Conservation (phyloP, 2,329 filamentous ascomycete genomes). For the Colletotrichum sp. region DNA sequence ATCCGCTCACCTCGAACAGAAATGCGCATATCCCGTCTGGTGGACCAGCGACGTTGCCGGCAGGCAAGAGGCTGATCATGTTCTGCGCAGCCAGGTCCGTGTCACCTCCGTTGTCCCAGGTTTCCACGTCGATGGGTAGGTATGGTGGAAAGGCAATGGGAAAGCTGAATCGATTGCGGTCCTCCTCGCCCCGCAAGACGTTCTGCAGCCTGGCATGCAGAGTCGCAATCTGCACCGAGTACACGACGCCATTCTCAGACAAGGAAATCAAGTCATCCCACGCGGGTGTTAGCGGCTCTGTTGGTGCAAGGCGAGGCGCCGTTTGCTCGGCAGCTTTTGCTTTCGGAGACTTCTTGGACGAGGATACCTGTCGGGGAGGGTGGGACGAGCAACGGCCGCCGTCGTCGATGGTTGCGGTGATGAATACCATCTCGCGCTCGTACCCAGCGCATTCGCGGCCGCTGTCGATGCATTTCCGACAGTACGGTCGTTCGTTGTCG, state of each 20-base stretch:
- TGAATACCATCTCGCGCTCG: constrained; percentile 67
- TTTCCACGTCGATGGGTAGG: constrained; percentile 40
- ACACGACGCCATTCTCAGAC: constrained; percentile 39
- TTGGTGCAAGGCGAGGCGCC: constrained; percentile 34
- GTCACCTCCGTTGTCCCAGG: constrained; percentile 36
- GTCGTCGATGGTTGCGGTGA: constrained; percentile 61
- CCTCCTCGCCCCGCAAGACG: constrained; percentile 32
- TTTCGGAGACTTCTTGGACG: constrained; percentile 37
- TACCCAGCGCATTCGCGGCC: constrained; percentile 67
- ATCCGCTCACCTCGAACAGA: constrained; percentile 54
- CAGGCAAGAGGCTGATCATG: constrained; percentile 44
- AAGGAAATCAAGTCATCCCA: constrained; percentile 55
- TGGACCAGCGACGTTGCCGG: constrained; percentile 30
- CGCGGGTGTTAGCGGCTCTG: constrained; percentile 50
- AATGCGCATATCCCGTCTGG: constrained; percentile 54
- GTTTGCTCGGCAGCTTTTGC: constrained; percentile 28
- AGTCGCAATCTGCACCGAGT: constrained; percentile 48
- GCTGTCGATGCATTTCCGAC: constrained; percentile 64
- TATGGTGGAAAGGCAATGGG: constrained; percentile 45
- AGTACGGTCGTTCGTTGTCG: constrained; percentile 65
- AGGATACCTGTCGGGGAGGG: constrained; percentile 51
- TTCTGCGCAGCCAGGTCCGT: constrained; percentile 50
- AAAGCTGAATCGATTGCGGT: constrained; percentile 29
- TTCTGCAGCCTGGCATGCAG: constrained; percentile 47
- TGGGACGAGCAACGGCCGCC: constrained; percentile 63